Evolutionary conservation across 371 early-diverging fungal species (phyloP), one percentile per base, ranked within the genome.

Genomic region (Lichtheimia hyalospora): DNA sequence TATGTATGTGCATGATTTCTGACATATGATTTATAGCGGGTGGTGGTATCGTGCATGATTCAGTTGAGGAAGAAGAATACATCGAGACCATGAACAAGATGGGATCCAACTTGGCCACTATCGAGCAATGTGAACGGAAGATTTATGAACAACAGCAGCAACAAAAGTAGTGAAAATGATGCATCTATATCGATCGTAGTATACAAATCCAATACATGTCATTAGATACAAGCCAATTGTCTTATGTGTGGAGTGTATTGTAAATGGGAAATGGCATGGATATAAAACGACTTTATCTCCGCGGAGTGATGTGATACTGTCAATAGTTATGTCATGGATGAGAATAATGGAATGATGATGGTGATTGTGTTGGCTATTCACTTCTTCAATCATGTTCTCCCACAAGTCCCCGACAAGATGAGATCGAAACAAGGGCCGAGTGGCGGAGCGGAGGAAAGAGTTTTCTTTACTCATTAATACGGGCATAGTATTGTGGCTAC

Each of bases 11-110:
- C 34, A 18, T 25, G 8, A 41, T 42, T 2, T 44, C 28, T 56
- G 27, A 34, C 41, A 7, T 8, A 34, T 34, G 5, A 8, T 42
- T 27, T 2, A 52, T 54, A 75, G 74, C 79, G 20, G 95, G 98
- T 52, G 97, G 93, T 34, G 98, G 97, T 48, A 96, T 98, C 64
- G 97, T 97, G 6, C 89, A 94, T 74, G 97, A 98, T 70, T 93
- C 94, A 41, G 90, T 88, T 14, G 95, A 95, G 39, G 85, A 84
- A 68, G 90, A 85, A 64, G 98, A 98, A 75, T 98, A 89, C 77
- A 85, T 92, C 52, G 98, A 98, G 74, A 97, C 98, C 3, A 82
- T 96, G 73, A 92, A 92, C 82, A 98, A 98, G 81, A 86, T 96
- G 67, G 85, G 86, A 57, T 92, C 94, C 21, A 97, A 95, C 73